Conservation (phyloP, 257 asterid species). For the Primulina tabacum region DNA sequence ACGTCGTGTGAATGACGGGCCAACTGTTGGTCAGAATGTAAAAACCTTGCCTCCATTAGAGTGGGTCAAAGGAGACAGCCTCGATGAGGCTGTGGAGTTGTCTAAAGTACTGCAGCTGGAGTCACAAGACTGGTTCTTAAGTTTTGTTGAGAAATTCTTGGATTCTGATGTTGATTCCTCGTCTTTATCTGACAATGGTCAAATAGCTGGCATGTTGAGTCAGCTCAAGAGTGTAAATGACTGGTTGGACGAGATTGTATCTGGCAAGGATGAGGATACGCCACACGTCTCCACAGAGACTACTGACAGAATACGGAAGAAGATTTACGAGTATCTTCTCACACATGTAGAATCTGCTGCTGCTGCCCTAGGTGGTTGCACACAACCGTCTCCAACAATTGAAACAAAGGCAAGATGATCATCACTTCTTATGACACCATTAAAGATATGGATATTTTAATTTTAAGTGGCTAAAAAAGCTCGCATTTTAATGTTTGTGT, state of each 20-base stretch:
- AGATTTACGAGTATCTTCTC: slow-evolving; percentile 92
- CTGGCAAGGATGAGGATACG: slow-evolving; percentile 58
- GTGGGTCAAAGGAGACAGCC: slow-evolving; percentile 88
- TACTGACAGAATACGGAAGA: slow-evolving; percentile 79
- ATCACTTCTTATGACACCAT: slow-evolving; percentile 23
- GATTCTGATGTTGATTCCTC: slow-evolving; percentile 82
- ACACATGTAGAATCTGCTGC: slow-evolving; percentile 98
- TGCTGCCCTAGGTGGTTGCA: slow-evolving; percentile 77
- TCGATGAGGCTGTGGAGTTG: slow-evolving; percentile 80
- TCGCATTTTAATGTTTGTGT: slow-evolving; percentile 20
- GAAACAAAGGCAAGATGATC: slow-evolving; percentile 54
- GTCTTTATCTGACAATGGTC: slow-evolving; percentile 76
- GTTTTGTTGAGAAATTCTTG: slow-evolving; percentile 87
- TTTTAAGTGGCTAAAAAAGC: slow-evolving; percentile 30
- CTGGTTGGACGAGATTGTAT: slow-evolving; percentile 84
- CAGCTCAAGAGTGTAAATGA: slow-evolving; percentile 94
- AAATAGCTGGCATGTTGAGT: slow-evolving; percentile 88
- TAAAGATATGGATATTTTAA: neutral
- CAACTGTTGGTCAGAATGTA: slow-evolving; percentile 36
- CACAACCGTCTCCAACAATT: slow-evolving; percentile 42
- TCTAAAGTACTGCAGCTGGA: slow-evolving; percentile 60
- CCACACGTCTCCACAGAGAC: slow-evolving; percentile 60
- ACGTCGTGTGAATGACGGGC: slow-evolving; percentile 52
- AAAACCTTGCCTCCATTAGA: slow-evolving; percentile 54
- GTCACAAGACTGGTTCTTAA: slow-evolving; percentile 95